phyloP scores from a whole-genome alignment of 2,329 filamentous ascomycete genomes.

The Arthrobotrys conoides region DNA sequence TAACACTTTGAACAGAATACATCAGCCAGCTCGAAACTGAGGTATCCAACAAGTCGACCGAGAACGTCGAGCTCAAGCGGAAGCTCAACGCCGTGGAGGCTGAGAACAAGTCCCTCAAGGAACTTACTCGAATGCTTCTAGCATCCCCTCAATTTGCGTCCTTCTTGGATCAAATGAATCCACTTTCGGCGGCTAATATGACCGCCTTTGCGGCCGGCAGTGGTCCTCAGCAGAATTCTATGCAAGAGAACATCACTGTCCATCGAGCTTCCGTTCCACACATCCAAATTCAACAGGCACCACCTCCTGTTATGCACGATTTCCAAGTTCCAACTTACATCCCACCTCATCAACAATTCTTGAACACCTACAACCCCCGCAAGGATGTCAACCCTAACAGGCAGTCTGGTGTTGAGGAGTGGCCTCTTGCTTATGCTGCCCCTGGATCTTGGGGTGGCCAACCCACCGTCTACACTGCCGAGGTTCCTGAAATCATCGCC shows the following conservation, averaged over 20 bases:
- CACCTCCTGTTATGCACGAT: conserved; percentile 49
- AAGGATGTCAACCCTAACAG: conserved; percentile 63
- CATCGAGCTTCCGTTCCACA: conserved; percentile 60
- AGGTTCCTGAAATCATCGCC: conserved; percentile 52
- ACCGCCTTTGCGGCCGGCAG: conserved; percentile 39
- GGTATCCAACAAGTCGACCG: conserved; percentile 84
- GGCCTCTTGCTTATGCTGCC: conserved; percentile 63
- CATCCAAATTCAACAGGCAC: conserved; percentile 56
- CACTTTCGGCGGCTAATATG: conserved; percentile 50
- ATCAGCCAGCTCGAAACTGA: conserved; percentile 94
- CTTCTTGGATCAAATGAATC: conserved; percentile 63
- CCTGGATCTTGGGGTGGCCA: conserved; percentile 58
- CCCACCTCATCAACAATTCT: conserved; percentile 57
- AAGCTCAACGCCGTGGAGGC: conserved; percentile 87
- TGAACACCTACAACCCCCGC: conserved; percentile 62
- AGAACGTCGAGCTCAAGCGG: conserved; percentile 82
- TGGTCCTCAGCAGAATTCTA: conserved; percentile 52
- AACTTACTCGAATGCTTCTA: conserved; percentile 84
- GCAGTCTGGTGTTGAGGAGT: conserved; percentile 61
- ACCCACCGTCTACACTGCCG: conserved; percentile 52
- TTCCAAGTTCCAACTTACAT: conserved; percentile 46
- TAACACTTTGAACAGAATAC: conserved; percentile 78
- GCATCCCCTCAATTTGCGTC: conserved; percentile 80
- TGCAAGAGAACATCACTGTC: conserved; percentile 62
- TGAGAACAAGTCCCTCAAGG: conserved; percentile 84